Percentiles rank a stretch among this genome's conserved stretches.
These are phyloP conservation scores for Curvularia verruculosa DNA, from an alignment of 2,329 filamentous ascomycete species.

Conservation along the genomic window DNA sequence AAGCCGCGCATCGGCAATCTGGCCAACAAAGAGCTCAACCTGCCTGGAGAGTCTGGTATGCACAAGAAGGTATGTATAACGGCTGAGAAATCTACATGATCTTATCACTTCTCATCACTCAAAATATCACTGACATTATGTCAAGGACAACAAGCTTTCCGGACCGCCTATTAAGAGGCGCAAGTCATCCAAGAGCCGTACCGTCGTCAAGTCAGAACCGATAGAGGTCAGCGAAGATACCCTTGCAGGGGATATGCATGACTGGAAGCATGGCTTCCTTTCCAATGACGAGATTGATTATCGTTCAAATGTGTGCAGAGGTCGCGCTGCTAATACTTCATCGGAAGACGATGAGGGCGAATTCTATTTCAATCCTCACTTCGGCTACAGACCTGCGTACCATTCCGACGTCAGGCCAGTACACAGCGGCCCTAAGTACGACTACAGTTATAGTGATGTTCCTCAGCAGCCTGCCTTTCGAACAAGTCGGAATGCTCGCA, in stretches of 20 bases:
- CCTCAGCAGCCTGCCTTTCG: neutral
- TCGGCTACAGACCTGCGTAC: too few species aligned
- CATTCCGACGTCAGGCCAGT: too few species aligned
- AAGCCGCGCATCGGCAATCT: conserved; percentile 19
- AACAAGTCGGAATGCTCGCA: neutral
- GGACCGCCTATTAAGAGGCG: conserved; percentile 21
- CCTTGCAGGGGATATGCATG: conserved; percentile 5
- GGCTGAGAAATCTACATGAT: neutral
- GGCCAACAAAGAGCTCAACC: conserved; percentile 13
- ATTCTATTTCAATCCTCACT: too few species aligned
- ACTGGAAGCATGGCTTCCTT: conserved; percentile 1
- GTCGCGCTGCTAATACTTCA: conserved; percentile 3
- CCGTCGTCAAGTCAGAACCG: neutral
- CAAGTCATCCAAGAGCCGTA: conserved; percentile 8
- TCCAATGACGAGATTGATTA: neutral
- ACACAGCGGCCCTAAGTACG: too few species aligned
- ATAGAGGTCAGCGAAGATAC: conserved; percentile 18
- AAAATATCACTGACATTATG: neutral
- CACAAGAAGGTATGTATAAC: conserved; percentile 13
- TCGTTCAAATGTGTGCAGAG: conserved; percentile 19
- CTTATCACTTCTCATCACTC: too few species aligned
- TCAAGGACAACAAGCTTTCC: conserved; percentile 17
- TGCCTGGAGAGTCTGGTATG: conserved; percentile 8
- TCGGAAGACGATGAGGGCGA: neutral
- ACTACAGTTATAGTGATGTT: neutral